A percentile compares a stretch with the other conserved stretches of the same genome.
phyloP scores from a whole-genome alignment of 2,329 filamentous ascomycete genomes.

The Fusarium solani-melongenae region DNA sequence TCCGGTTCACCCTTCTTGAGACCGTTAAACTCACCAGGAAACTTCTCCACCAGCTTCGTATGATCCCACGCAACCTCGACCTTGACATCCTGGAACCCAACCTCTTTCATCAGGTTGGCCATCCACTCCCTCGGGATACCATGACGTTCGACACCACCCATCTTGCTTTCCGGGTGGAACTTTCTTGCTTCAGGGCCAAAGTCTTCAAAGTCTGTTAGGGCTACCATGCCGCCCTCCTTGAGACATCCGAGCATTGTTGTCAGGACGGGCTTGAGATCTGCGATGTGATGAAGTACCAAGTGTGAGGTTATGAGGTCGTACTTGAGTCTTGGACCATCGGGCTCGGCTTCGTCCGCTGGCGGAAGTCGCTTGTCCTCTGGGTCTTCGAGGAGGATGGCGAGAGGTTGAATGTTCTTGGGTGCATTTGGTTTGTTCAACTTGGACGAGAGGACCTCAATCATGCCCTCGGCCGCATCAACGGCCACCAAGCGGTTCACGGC shows the following conservation, averaged over 20 bases:
- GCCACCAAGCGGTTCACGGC: conserved; percentile 60
- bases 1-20: conserved; percentile 43
- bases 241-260: conserved; percentile 59
- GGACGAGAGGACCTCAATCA: conserved; percentile 61
- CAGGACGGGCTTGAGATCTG: conserved; percentile 56
- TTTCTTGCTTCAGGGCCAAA: conserved; percentile 61
- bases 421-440: conserved; percentile 52
- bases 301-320: conserved; percentile 66
- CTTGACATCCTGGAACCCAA: conserved; percentile 52
- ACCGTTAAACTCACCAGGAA: conserved; percentile 53
- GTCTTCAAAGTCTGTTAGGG: conserved; percentile 68
- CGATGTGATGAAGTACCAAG: conserved; percentile 67
- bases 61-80: conserved; percentile 61
- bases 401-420: conserved; percentile 56
- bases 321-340: conserved; percentile 45
- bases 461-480: conserved; percentile 64
- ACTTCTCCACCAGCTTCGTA: conserved; percentile 61
- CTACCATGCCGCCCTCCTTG: conserved; percentile 58
- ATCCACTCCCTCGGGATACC: conserved; percentile 56
- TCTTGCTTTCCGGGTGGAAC: conserved; percentile 64
- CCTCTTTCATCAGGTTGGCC: conserved; percentile 56
- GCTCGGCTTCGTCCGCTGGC: conserved; percentile 43
- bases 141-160: conserved; percentile 65
- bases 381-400: conserved; percentile 60
- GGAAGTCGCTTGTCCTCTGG: conserved; percentile 59